Percentiles rank a stretch among this genome's conserved stretches.
Conservation (phyloP, 306 rosid species). For the Malus asiatica region DNA sequence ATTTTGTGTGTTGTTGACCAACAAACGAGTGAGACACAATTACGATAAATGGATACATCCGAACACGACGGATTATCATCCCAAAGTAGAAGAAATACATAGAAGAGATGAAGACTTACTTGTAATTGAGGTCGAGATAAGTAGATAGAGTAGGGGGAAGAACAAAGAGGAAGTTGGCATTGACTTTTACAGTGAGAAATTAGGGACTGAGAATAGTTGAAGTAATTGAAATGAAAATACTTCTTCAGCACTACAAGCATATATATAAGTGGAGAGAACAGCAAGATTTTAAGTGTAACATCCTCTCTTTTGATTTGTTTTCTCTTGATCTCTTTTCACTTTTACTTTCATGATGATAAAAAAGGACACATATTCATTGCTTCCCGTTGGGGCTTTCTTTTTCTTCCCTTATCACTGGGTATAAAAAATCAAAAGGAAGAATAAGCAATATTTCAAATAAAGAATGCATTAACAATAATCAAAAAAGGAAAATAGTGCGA, state of each 20-base stretch:
- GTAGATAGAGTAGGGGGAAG: slow-evolving; percentile 20
- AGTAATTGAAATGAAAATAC: background rate
- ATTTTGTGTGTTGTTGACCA: background rate
- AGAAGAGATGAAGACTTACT: slow-evolving; percentile 31
- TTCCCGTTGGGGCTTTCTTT: slow-evolving; percentile 52
- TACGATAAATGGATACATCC: background rate
- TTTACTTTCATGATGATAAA: slow-evolving; percentile 36
- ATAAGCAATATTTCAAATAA: background rate
- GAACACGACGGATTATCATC: background rate
- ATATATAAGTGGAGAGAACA: slow-evolving; percentile 15
- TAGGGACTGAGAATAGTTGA: background rate
- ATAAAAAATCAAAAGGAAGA: background rate
- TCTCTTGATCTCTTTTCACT: slow-evolving; percentile 24
- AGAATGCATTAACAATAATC: background rate
- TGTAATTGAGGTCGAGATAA: slow-evolving; percentile 24
- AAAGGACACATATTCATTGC: slow-evolving; percentile 75
- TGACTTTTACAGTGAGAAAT: background rate
- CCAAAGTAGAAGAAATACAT: background rate
- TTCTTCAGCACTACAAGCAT: background rate
- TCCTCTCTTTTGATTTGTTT: slow-evolving; percentile 27
- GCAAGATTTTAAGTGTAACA: slow-evolving; percentile 13
- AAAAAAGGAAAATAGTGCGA: background rate
- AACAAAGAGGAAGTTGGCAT: slow-evolving; percentile 42
- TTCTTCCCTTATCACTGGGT: background rate
- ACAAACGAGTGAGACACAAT: background rate